Percentiles rank a stretch among this genome's conserved stretches.
Evolutionary conservation across 1,284 basidiomycete species (phyloP).

Genomic region (Mycosarcoma maydis): DNA sequence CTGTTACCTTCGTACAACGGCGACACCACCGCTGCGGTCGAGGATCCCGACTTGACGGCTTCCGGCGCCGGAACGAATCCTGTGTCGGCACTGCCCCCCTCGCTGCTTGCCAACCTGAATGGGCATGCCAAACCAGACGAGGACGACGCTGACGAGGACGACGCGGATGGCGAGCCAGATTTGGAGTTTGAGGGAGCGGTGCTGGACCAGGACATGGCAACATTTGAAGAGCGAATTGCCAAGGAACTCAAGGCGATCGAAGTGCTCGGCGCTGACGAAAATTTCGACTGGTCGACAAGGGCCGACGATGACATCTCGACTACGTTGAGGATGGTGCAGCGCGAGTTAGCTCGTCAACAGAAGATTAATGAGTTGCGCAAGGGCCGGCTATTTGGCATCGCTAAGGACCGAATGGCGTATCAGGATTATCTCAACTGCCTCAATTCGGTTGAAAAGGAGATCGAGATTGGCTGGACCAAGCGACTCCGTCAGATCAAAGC

Average conservation of each 20-base stretch:
- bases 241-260: conserved; percentile 71
- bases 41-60: conserved; percentile 4
- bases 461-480: conserved; percentile 63
- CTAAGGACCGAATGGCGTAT: conserved; percentile 86
- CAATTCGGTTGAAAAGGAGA: conserved; percentile 62
- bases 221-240: conserved; percentile 71
- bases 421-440: conserved; percentile 69
- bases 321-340: conserved; percentile 86
- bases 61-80: background rate
- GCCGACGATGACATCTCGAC: conserved; percentile 89
- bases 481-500: conserved; percentile 62
- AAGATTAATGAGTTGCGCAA: conserved; percentile 85
- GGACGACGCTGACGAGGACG: conserved; percentile 38
- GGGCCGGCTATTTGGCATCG: conserved; percentile 77
- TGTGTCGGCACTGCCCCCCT: conserved; percentile 13
- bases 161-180: conserved; percentile 45
- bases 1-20: conserved; percentile 41
- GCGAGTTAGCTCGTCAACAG: conserved; percentile 79
- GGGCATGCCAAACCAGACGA: conserved; percentile 27
- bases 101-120: conserved; percentile 20
- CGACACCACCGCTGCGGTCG: background rate
- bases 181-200: conserved; percentile 23
- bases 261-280: conserved; percentile 69
- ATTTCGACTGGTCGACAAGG: conserved; percentile 58
- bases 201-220: conserved; percentile 69